Evolutionary conservation across 371 early-diverging fungal genomes (phyloP).

Genomic region (Mucor indicus): DNA sequence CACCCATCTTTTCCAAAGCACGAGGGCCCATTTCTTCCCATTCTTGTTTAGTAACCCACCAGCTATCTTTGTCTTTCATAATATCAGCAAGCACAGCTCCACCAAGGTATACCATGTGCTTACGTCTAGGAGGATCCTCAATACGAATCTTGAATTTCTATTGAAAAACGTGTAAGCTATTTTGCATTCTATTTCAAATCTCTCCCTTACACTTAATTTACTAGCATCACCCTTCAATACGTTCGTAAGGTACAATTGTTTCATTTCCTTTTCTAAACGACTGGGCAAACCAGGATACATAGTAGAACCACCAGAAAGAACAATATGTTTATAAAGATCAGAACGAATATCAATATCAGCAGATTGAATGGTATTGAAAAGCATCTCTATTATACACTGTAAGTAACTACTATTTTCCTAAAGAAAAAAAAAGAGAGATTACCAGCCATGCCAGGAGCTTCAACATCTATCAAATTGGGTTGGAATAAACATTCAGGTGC

Average conservation of each 20-base stretch:
- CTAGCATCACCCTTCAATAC: slow-evolving; percentile 84
- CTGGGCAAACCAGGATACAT: slow-evolving; percentile 97
- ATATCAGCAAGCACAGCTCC: slow-evolving; percentile 97
- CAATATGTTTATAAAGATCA: slow-evolving; percentile 95
- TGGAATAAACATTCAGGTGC: slow-evolving; percentile 98
- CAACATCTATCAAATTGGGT: slow-evolving; percentile 93
- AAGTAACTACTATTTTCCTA: background rate
- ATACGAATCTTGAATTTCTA: slow-evolving; percentile 97
- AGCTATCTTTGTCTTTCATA: slow-evolving; percentile 86
- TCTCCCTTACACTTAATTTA: slow-evolving; percentile 70
- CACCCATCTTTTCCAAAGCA: slow-evolving; percentile 73
- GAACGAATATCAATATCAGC: slow-evolving; percentile 92
- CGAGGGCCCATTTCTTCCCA: slow-evolving; percentile 91
- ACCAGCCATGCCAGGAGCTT: slow-evolving; percentile 92
- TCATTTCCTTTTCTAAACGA: slow-evolving; percentile 96
- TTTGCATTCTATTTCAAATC: background rate
- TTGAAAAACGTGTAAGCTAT: background rate
- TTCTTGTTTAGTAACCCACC: slow-evolving; percentile 94
- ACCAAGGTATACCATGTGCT: slow-evolving; percentile 97
- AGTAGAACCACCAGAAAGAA: slow-evolving; percentile 95
- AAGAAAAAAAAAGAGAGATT: no score
- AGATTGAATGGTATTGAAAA: slow-evolving; percentile 88
- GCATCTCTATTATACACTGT: slow-evolving; percentile 62
- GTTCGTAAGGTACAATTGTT: slow-evolving; percentile 89
- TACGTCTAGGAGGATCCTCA: slow-evolving; percentile 96